Percentiles rank a stretch among this genome's conserved stretches.
Conservation (phyloP, 2,329 filamentous ascomycete genomes). For the Colletotrichum lini region DNA sequence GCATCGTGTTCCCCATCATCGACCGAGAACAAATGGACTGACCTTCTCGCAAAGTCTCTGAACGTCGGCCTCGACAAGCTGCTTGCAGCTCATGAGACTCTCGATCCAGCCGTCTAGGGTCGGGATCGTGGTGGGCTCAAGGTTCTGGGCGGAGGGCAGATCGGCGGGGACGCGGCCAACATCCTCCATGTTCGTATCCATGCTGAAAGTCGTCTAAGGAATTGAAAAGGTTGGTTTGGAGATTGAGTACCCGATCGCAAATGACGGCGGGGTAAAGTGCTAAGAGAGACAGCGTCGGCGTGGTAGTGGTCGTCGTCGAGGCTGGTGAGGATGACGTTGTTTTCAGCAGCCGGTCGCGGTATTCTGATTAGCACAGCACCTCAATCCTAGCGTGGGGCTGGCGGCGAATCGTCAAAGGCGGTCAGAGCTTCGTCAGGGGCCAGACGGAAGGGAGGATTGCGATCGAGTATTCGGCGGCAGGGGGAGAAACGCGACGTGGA, state of each 20-base stretch:
- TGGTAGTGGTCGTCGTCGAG: conserved; percentile 22
- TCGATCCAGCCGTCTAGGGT: conserved; percentile 99
- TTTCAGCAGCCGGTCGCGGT: conserved; percentile 41
- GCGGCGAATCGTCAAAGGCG: conserved; percentile 40
- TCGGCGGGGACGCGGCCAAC: conserved; percentile 88
- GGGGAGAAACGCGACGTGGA: conserved; percentile 7
- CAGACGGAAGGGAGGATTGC: conserved; percentile 19
- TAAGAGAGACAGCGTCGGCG: conserved; percentile 37
- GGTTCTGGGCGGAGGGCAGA: conserved; percentile 76
- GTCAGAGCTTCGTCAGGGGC: conserved; percentile 42
- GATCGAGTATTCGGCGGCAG: conserved; percentile 25
- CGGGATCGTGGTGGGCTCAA: conserved; percentile 89
- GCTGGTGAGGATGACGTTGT: conserved; percentile 37
- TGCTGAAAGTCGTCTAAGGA: conserved; percentile 53
- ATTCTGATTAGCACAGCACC: conserved; percentile 41
- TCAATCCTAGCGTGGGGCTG: conserved; percentile 41
- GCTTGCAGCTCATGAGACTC: conserved; percentile 98
- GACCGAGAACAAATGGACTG: conserved; percentile 49
- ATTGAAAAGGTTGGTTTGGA: conserved; percentile 8
- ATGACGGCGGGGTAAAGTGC: conserved; percentile 38
- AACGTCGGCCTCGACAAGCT: conserved; percentile 93
- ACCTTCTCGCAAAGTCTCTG: conserved; percentile 99
- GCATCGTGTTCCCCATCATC: conserved; percentile 16
- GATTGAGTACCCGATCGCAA: conserved; percentile 36
- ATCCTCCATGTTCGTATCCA: conserved; percentile 99